phyloP scores from a whole-genome alignment of 768 basidiomycete genomes.

The Phlegmacium glaucopus region DNA sequence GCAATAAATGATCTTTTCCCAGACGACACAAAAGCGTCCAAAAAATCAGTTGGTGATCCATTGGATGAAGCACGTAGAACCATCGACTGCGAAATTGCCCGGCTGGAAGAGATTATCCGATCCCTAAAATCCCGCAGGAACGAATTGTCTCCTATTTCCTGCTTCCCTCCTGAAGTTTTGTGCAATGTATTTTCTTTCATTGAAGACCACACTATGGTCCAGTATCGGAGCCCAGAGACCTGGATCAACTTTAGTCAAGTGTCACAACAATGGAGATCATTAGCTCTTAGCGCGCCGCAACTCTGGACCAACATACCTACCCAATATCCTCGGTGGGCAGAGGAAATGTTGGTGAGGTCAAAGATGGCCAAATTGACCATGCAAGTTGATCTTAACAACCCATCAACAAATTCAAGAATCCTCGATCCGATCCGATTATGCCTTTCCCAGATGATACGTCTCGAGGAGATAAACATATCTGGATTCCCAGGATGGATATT shows the following conservation, averaged over 20 bases:
- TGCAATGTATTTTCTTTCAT: conserved; percentile 34
- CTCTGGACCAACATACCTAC: too few relatives aligned
- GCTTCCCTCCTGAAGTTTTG: conserved; percentile 40
- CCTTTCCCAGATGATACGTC: not conserved
- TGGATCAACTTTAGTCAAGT: too few relatives aligned
- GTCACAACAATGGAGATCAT: too few relatives aligned
- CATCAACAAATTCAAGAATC: conserved; percentile 18
- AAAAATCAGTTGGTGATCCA: conserved; percentile 9
- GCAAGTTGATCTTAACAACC: conserved; percentile 19
- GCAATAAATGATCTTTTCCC: too few relatives aligned
- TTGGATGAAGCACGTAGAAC: conserved; percentile 21
- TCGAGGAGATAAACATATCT: not conserved
- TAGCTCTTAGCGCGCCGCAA: too few relatives aligned
- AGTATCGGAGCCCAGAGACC: too few relatives aligned
- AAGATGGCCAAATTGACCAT: too few relatives aligned
- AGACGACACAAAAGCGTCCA: too few relatives aligned
- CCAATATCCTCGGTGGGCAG: too few relatives aligned
- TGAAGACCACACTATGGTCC: too few relatives aligned
- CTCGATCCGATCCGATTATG: too few relatives aligned
- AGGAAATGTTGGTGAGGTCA: too few relatives aligned
- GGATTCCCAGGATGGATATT: not conserved
- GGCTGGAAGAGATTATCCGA: not conserved
- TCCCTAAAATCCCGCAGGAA: conserved; percentile 37
- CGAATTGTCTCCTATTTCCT: conserved; percentile 30
- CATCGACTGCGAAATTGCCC: conserved; percentile 31